phyloP scores from a whole-genome alignment of 768 basidiomycete genomes.

The Clavulina sp. region DNA sequence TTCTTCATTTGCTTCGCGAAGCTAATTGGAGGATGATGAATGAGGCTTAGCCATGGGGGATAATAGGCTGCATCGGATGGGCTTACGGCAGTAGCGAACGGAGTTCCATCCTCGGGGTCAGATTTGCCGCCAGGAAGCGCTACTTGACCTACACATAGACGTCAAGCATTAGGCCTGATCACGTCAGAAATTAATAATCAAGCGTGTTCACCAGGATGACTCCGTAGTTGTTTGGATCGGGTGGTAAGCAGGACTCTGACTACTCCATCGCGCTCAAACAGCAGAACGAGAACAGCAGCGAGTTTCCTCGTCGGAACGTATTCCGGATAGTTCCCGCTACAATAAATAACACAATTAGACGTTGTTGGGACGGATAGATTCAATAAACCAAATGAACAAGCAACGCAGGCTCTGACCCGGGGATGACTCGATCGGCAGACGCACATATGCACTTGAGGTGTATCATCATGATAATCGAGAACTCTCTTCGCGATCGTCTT shows the following conservation, averaged over 20 bases:
- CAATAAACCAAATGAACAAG: too few relatives aligned
- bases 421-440: too few relatives aligned
- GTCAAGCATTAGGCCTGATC: too few relatives aligned
- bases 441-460: too few relatives aligned
- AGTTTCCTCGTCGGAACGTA: conserved; percentile 15
- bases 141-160: too few relatives aligned
- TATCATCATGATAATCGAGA: too few relatives aligned
- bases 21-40: conserved; percentile 25
- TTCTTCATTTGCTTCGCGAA: conserved; percentile 75
- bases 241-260: conserved; percentile 74
- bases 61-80: background rate
- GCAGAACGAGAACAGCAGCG: conserved; percentile 61
- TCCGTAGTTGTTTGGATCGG: conserved; percentile 53
- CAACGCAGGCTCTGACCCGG: too few relatives aligned
- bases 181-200: too few relatives aligned
- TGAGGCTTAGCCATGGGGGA: conserved; percentile 2
- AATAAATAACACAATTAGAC: too few relatives aligned
- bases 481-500: too few relatives aligned
- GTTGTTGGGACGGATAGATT: too few relatives aligned
- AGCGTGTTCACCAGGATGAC: conserved; percentile 65
- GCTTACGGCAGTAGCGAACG: conserved; percentile 61
- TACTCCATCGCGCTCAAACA: conserved; percentile 52
- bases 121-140: conserved; percentile 70
- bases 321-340: background rate
- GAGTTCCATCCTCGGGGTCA: conserved; percentile 44